Evolutionary conservation across 2,329 filamentous ascomycete species (phyloP), one percentile per base, ranked within the genome.

Genomic region (Tolypocladium tundrense): DNA sequence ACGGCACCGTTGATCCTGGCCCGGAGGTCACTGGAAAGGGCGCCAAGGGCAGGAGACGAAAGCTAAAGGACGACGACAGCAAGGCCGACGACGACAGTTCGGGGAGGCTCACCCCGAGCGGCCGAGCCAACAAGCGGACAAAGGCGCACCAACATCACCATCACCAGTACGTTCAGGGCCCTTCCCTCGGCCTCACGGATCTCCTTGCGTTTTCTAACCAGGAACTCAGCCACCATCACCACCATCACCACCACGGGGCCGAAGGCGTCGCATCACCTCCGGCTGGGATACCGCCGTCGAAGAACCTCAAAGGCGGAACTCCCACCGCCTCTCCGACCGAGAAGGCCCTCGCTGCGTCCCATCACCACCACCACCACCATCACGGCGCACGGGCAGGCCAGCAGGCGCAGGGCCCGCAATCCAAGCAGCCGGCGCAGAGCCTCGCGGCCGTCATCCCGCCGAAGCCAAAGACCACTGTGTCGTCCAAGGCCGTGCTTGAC

Each of bases 41-140:
- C 5, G 75, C 76, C 11, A 78, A 82, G 51, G 80, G 79, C 48
- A 85, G 85, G 67, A 80, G 86, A 58, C 79, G 89, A 60, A 90
- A 91, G 70, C 76, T 86, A 2, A 90, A 91, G 67, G 89, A 96
- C 56, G 91, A 94, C 51, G 88, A 90, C 4, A 71, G 71, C 37
- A 82, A 81, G 61, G 78, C 78, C 39, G 90, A 85, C 60, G 90
- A 94, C 59, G 84, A 84, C 58, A 82, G 77, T 58, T 82, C 80
- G 40, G 86, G 85, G 33, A 77, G 84, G 63, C 76, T 77, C 14
- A 86, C 87, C 2, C 85, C 86, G 1, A 79, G 77, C 53, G 76
- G 78, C 50, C 81, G 82, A 59, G 72, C 78, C 58, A 89, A 78
- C 59, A 90, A 91, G 67, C 85, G 86, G 60, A 70, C 81, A 57